A percentile compares a stretch with the other conserved stretches of the same genome.
These are phyloP conservation scores for Phytophthora pini DNA, from an alignment of 352 stramenopile species.

Conservation along the genomic window DNA sequence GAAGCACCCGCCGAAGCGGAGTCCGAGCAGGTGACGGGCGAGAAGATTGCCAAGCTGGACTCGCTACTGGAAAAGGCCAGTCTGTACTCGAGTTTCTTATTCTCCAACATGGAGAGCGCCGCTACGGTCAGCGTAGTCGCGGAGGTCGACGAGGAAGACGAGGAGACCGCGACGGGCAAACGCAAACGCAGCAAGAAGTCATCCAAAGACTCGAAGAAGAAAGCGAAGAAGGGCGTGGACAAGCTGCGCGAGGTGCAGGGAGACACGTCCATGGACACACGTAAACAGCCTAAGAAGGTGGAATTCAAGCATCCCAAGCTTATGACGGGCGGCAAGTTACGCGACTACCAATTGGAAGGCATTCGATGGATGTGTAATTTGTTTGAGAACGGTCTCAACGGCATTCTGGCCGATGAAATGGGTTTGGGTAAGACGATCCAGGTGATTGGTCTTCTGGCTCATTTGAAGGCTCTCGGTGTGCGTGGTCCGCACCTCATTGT, in stretches of 20 bases:
- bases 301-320: conserved; percentile 77
- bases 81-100: conserved; percentile 88
- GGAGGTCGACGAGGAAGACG: conserved; percentile 25
- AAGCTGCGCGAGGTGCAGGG: conserved; percentile 75
- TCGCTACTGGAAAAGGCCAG: conserved; percentile 87
- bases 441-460: conserved; percentile 93
- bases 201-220: conserved; percentile 21
- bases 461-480: conserved; percentile 92
- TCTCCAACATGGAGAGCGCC: conserved; percentile 85
- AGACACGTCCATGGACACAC: conserved; percentile 54
- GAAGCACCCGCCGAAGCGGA: conserved; percentile 14
- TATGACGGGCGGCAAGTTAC: conserved; percentile 84
- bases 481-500: conserved; percentile 97
- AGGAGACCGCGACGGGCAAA: conserved; percentile 41
- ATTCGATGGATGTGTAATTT: conserved; percentile 97
- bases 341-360: conserved; percentile 97
- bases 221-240: conserved; percentile 60
- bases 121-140: conserved; percentile 40
- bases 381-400: conserved; percentile 97
- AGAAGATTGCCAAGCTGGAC: conserved; percentile 85
- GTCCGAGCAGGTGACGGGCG: conserved; percentile 53
- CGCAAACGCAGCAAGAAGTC: conserved; percentile 52
- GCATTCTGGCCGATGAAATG: conserved; percentile 91
- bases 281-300: conserved; percentile 39
- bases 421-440: conserved; percentile 94